These are phyloP conservation scores for Podosphaera fusca DNA, from an alignment of 2,329 filamentous ascomycete genomes.

Conservation along the genomic window DNA sequence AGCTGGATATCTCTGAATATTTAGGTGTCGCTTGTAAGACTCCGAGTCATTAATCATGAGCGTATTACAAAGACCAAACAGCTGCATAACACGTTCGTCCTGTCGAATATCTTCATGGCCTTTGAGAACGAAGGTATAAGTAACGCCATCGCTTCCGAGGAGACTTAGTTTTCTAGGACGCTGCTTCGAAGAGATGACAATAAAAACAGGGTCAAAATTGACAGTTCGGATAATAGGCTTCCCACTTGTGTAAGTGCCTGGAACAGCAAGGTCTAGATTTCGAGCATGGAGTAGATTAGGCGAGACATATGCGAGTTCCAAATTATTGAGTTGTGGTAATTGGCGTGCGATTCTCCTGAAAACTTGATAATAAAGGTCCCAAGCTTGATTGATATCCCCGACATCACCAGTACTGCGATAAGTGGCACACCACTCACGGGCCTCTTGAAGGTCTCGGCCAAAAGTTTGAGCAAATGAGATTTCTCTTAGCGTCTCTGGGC, in stretches of 20 bases:
- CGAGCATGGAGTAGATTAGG: constrained; percentile 71
- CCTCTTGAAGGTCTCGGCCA: constrained; percentile 81
- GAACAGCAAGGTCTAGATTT: constrained; percentile 81
- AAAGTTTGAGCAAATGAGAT: constrained; percentile 97
- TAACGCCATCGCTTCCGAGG: constrained; percentile 67
- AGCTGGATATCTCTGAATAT: constrained; percentile 88
- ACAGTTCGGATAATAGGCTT: constrained; percentile 61
- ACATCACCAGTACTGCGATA: constrained; percentile 77
- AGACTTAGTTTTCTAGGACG: constrained; percentile 73
- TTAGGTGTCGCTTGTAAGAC: constrained; percentile 89
- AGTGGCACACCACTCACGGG: constrained; percentile 83
- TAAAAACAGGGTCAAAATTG: constrained; percentile 74
- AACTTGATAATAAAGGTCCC: constrained; percentile 97
- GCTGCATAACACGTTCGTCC: constrained; percentile 97
- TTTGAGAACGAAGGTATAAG: constrained; percentile 80
- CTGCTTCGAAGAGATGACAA: constrained; percentile 92
- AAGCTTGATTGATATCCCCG: constrained; percentile 89
- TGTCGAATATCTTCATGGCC: constrained; percentile 99
- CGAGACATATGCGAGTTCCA: constrained; percentile 92
- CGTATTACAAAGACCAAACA: constrained; percentile 94
- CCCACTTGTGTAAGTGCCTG: constrained; percentile 71
- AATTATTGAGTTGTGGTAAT: constrained; percentile 69
- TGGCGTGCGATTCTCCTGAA: constrained; percentile 91
- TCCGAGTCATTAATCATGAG: constrained; percentile 83
- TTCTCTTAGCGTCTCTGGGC: constrained; percentile 80